Evolutionary conservation across 2,329 filamentous ascomycete species (phyloP).

Genomic region (Tetracladium maxilliforme): DNA sequence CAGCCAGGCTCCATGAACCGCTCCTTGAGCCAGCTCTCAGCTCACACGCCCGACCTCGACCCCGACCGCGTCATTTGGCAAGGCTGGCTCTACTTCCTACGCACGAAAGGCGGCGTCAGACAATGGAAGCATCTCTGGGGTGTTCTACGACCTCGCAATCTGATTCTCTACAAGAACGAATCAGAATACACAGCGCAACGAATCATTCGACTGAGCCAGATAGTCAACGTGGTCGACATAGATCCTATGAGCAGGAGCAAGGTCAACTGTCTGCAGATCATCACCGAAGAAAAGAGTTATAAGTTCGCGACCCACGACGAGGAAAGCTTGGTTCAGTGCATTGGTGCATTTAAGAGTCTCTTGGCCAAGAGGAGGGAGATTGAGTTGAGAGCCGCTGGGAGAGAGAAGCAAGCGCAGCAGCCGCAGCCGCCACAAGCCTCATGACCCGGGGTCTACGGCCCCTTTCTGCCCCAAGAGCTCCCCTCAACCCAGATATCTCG

Average conservation of each 20-base stretch:
- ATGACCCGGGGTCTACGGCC: too few species aligned
- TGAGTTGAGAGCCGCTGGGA: too few species aligned
- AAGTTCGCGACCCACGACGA: constrained; percentile 68
- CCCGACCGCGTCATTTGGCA: constrained; percentile 88
- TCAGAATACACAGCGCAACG: constrained; percentile 77
- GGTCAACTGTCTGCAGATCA: constrained; percentile 77
- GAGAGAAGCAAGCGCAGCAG: too few species aligned
- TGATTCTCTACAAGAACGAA: constrained; percentile 88
- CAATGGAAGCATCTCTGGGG: constrained; percentile 96
- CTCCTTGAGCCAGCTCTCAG: constrained; percentile 50
- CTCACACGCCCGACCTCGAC: constrained; percentile 41
- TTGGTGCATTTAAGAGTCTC: constrained; percentile 84
- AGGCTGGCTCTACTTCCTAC: constrained; percentile 75
- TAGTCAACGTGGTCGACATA: constrained; percentile 87
- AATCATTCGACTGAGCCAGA: constrained; percentile 61
- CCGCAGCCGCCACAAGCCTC: too few species aligned
- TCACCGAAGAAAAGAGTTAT: constrained; percentile 79
- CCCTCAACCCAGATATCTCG: too few species aligned
- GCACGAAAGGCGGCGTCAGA: constrained; percentile 67
- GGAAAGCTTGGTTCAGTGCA: constrained; percentile 66
- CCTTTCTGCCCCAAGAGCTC: too few species aligned
- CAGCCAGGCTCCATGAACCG: constrained; percentile 24
- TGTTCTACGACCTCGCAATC: constrained; percentile 69
- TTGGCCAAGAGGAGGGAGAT: constrained; percentile 56
- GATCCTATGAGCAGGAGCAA: constrained; percentile 79